Evolutionary conservation across 2,329 filamentous ascomycete genomes (phyloP).

Genomic region (Cladosporium sp.): DNA sequence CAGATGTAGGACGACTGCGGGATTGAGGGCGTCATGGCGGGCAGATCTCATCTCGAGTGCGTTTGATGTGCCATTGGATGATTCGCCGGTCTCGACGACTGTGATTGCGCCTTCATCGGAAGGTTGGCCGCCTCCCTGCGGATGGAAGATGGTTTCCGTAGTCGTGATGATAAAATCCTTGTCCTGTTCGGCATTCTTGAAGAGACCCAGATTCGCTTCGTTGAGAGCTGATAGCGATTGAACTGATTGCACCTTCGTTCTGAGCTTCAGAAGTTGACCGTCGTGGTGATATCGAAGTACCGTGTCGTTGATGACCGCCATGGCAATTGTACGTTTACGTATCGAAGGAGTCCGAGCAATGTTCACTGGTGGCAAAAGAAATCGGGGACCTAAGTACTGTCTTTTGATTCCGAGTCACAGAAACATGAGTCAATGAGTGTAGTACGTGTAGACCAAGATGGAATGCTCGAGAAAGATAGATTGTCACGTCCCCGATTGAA

Average conservation of each 20-base stretch:
- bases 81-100: background rate
- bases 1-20: conserved; percentile 61
- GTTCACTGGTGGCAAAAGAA: background rate
- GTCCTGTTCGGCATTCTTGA: conserved; percentile 14
- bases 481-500: background rate
- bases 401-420: no score
- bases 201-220: background rate
- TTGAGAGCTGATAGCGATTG: background rate
- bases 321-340: background rate
- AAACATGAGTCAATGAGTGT: background rate
- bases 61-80: background rate
- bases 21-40: conserved; percentile 49
- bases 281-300: conserved; percentile 1
- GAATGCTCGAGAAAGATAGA: background rate
- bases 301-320: background rate
- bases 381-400: background rate
- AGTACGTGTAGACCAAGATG: background rate
- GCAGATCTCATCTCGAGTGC: conserved; percentile 52
- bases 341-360: background rate
- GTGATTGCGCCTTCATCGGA: conserved; percentile 61
- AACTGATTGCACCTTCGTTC: background rate
- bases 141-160: conserved; percentile 67
- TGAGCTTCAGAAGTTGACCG: background rate
- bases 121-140: conserved; percentile 71
- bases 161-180: conserved; percentile 34